Conservation (phyloP, 192 early-diverging fungal genomes). For the Mortierella alpina region DNA sequence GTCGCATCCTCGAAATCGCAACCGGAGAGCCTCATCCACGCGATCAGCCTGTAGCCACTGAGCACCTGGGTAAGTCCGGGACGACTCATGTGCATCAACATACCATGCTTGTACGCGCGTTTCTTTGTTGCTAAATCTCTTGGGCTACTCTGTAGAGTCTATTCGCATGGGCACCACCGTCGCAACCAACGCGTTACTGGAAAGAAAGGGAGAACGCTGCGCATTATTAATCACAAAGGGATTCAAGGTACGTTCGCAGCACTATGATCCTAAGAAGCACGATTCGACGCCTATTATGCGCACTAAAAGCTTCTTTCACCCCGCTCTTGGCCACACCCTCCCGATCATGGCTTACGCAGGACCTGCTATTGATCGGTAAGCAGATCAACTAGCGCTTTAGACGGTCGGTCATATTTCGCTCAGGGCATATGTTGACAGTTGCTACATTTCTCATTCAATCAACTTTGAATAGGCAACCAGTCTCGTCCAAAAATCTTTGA, state of each 20-base stretch:
- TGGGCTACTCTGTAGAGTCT: conserved; percentile 54
- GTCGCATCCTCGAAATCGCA: conserved; percentile 84
- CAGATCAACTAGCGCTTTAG: background rate
- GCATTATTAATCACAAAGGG: conserved; percentile 93
- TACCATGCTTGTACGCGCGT: background rate
- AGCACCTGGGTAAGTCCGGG: conserved; percentile 62
- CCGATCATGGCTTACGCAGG: conserved; percentile 29
- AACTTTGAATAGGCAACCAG: conserved; percentile 79
- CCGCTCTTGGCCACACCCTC: background rate
- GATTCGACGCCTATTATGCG: background rate
- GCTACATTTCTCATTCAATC: too few species aligned
- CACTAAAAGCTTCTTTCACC: background rate
- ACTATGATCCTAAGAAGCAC: background rate
- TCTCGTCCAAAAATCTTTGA: conserved; percentile 95
- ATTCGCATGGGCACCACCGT: conserved; percentile 98
- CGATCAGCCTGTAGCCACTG: conserved; percentile 76
- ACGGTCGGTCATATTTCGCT: background rate
- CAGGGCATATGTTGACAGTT: too few species aligned
- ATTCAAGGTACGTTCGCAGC: conserved; percentile 72
- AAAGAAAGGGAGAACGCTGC: conserved; percentile 89
- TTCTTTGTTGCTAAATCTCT: background rate
- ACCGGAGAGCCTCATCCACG: conserved; percentile 79
- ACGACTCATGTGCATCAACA: background rate
- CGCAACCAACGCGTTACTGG: conserved; percentile 92
- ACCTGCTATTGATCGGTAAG: conserved; percentile 59